These are phyloP conservation scores for Aspergillus intermedius DNA, from an alignment of 2,329 filamentous ascomycete genomes.

Conservation along the genomic window DNA sequence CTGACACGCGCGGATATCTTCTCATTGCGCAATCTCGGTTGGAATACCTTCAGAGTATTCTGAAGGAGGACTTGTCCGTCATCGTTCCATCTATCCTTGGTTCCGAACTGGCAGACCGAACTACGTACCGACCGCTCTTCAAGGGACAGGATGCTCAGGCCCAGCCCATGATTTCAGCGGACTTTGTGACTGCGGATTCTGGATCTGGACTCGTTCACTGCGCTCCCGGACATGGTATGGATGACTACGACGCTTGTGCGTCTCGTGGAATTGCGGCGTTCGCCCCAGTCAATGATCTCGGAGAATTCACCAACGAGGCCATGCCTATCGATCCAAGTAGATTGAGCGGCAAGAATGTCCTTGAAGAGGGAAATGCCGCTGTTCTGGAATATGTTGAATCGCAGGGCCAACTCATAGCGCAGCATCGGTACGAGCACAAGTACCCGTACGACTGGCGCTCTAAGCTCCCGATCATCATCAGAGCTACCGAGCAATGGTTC, in stretches of 20 bases:
- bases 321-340: constrained; percentile 62
- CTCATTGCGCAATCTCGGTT: constrained; percentile 68
- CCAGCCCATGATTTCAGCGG: constrained; percentile 71
- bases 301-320: constrained; percentile 72
- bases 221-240: constrained; percentile 91
- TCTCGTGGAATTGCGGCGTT: constrained; percentile 64
- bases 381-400: constrained; percentile 64
- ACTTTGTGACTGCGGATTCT: constrained; percentile 85
- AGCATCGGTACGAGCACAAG: constrained; percentile 74
- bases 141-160: constrained; percentile 50
- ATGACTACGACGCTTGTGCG: constrained; percentile 82
- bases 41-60: constrained; percentile 48
- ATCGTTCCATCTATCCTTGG: constrained; percentile 57
- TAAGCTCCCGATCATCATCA: constrained; percentile 81
- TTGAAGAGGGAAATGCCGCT: constrained; percentile 60
- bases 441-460: constrained; percentile 98
- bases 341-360: constrained; percentile 66
- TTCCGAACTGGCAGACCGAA: constrained; percentile 53
- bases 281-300: constrained; percentile 76
- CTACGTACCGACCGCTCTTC: constrained; percentile 66
- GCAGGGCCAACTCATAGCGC: constrained; percentile 56
- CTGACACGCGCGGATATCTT: constrained; percentile 52
- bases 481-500: constrained; percentile 97
- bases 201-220: constrained; percentile 92
- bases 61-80: constrained; percentile 46